These are phyloP conservation scores for Myriosclerotinia duriaeana DNA, from an alignment of 2,329 filamentous ascomycete species.

Conservation along the genomic window DNA sequence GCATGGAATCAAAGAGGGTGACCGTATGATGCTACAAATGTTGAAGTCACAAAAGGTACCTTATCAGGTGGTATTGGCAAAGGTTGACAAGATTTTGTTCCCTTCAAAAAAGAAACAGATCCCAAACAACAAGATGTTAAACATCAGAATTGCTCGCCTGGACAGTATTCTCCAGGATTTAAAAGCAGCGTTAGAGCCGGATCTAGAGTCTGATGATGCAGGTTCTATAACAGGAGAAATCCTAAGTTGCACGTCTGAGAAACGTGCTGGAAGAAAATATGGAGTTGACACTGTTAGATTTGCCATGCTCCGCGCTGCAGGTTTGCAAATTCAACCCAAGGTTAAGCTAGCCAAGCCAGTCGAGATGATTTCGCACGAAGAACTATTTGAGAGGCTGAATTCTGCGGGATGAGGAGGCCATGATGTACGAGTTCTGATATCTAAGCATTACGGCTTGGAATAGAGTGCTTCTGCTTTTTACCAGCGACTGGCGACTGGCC, in stretches of 20 bases:
- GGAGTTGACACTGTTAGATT: slow-evolving; percentile 63
- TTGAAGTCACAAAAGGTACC: slow-evolving; percentile 57
- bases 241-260: slow-evolving; percentile 56
- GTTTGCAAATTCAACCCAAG: slow-evolving; percentile 49
- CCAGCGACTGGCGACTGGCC: not conserved
- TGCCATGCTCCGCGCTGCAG: slow-evolving; percentile 62
- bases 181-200: slow-evolving; percentile 46
- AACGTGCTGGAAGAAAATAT: slow-evolving; percentile 48
- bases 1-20: slow-evolving; percentile 62
- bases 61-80: slow-evolving; percentile 66
- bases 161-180: slow-evolving; percentile 44
- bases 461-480: not conserved
- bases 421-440: too few relatives aligned
- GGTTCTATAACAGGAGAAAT: slow-evolving; percentile 56
- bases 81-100: slow-evolving; percentile 58
- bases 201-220: slow-evolving; percentile 40
- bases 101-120: slow-evolving; percentile 35
- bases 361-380: slow-evolving; percentile 38
- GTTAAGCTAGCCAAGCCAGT: slow-evolving; percentile 41
- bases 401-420: slow-evolving; percentile 26
- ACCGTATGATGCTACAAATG: slow-evolving; percentile 56
- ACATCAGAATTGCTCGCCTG: slow-evolving; percentile 43
- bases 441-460: too few relatives aligned
- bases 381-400: slow-evolving; percentile 28
- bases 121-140: slow-evolving; percentile 39